A percentile compares a stretch with the other conserved stretches of the same genome.
phyloP scores from a whole-genome alignment of 2,329 filamentous ascomycete species.

The Lasiodiplodia sp. region DNA sequence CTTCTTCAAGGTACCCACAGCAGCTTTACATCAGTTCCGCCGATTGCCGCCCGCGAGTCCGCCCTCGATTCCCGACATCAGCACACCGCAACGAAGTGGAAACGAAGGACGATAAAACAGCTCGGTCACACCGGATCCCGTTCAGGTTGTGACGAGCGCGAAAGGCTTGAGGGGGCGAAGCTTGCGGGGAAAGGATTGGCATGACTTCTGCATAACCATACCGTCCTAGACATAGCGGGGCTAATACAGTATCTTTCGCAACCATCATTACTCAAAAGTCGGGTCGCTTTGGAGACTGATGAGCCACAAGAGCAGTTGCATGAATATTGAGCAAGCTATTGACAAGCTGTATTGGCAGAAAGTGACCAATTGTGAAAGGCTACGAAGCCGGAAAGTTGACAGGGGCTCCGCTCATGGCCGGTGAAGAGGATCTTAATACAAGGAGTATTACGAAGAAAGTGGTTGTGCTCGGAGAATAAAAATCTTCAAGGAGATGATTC shows the following conservation, averaged over 20 bases:
- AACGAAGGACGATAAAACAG: neutral
- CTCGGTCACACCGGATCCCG: neutral
- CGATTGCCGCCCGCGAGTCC: neutral
- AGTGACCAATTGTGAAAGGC: neutral
- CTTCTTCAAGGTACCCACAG: conserved; percentile 4
- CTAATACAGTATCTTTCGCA: neutral
- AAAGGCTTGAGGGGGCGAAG: neutral
- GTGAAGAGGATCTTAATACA: neutral
- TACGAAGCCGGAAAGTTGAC: neutral
- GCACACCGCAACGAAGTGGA: conserved; percentile 5
- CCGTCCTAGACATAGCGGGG: neutral
- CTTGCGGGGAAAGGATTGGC: neutral
- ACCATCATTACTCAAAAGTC: neutral
- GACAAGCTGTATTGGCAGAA: neutral
- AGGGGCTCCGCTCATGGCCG: neutral
- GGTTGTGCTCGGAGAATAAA: conserved; percentile 5
- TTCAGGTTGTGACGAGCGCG: neutral
- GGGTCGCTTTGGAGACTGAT: neutral
- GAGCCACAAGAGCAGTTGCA: neutral
- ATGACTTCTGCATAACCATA: neutral
- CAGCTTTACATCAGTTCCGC: neutral
- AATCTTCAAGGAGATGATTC: neutral
- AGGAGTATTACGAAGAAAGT: neutral
- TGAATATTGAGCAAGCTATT: neutral
- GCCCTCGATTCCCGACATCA: conserved; percentile 4